phyloP scores from a whole-genome alignment of 140 eudicot genomes.

The Stevia rebaudiana region DNA sequence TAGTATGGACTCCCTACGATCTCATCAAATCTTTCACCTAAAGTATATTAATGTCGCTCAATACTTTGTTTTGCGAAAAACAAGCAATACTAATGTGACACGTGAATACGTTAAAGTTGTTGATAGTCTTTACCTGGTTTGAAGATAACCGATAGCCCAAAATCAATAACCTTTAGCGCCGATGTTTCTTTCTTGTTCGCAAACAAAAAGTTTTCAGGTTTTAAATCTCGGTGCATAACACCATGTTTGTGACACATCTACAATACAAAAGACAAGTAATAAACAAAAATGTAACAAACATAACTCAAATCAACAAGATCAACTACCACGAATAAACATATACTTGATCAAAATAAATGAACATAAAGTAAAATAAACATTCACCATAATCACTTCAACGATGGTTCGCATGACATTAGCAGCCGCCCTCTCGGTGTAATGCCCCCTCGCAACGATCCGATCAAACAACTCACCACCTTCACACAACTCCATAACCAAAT shows the following conservation, averaged over 20 bases:
- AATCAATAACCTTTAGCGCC: slow-evolving; percentile 67
- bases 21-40: slow-evolving; percentile 43
- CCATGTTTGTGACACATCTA: slow-evolving; percentile 67
- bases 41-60: background rate
- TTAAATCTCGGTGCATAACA: slow-evolving; percentile 73
- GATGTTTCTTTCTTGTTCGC: slow-evolving; percentile 75
- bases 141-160: slow-evolving; percentile 73
- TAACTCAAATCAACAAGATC: too few relatives aligned
- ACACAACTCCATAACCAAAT: slow-evolving; percentile 74
- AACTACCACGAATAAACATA: background rate
- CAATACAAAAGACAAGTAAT: background rate
- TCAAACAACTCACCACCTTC: slow-evolving; percentile 74
- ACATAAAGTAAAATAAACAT: background rate
- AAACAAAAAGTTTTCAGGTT: slow-evolving; percentile 66
- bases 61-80: background rate
- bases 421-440: slow-evolving; percentile 69
- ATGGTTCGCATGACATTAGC: slow-evolving; percentile 57
- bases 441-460: slow-evolving; percentile 68
- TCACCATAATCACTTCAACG: slow-evolving; percentile 68
- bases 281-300: background rate
- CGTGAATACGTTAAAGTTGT: background rate
- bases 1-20: slow-evolving; percentile 55
- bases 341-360: background rate
- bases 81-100: background rate
- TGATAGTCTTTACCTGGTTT: slow-evolving; percentile 51